Evolutionary conservation across 169 alveolate species (phyloP), one percentile per base, ranked within the genome.

Genomic region (Amoebophrya sp.): DNA sequence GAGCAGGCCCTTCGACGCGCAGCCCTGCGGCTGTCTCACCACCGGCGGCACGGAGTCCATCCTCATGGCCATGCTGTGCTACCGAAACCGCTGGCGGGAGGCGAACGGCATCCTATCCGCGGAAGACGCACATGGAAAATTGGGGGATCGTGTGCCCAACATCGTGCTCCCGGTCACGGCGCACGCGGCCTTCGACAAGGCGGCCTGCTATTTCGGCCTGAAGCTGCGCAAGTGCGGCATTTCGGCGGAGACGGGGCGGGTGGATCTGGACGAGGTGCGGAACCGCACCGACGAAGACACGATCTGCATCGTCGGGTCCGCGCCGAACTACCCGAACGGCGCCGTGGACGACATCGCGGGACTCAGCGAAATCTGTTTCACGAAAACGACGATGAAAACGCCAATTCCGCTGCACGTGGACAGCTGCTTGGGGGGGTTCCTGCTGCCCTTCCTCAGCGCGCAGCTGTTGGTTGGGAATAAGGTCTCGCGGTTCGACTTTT

Each of bases 341-440:
- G 78, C 78, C 78, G 23, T 58, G 38, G 78, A 58, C 23, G 34
- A 13, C 29, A 7, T 58, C 10, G 95, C 93, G 88, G 90, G 91
- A 40, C 87, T 96, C 69, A 94, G 95, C 18, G 78, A 92, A 29
- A 31, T 95, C 0, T 97, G 97, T 0, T 26, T 88, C 48, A 90
- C 90, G 89, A 78, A 92, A 45, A 93, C 92, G n/a, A n/a, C n/a
- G n/a, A n/a, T n/a, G n/a, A n/a, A n/a, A n/a, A n/a, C n/a, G n/a
- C n/a, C n/a, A 38, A 92, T 95, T 15, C 95, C 95, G 16, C 93
- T 95, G n/a, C 98, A 96, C 89, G 95, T 95, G 23, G 98, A 96
- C 90, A 93, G 94, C 45, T 96, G 98, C 88, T 90, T 96, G 67
- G 98, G 98, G 39, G 96, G 97, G 41, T 96, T 94, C 89, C 90